Base-by-base conservation (phyloP, 495 filamentous ascomycete genomes). In the Talaromyces wortmannii region DNA sequence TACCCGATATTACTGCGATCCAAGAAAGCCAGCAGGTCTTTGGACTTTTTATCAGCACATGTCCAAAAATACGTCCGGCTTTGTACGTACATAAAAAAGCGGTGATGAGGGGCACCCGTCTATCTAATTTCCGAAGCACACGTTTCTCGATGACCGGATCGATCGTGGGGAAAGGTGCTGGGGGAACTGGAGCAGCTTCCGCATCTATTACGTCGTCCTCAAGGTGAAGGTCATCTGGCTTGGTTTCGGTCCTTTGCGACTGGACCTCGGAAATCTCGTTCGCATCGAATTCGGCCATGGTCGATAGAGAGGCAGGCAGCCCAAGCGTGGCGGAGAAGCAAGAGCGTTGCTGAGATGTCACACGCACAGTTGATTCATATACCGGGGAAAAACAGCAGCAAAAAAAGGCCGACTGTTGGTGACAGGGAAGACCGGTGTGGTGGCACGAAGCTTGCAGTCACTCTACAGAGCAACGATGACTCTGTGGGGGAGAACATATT, bases 1-100 rank as follows among this genome's bases (percentile, higher is more conserved):
- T 62, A 79, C 76, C 77, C 84, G 52, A 83, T 83, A 55, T 89
- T 89, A 32, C 82, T 86, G 46, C 87, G 78, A 60, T 89, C 87
- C 10, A 90, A 71, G 55, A 84, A 85, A 6, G 85, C 70, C 31
- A 88, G 70, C 5, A 88, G 63, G 63, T 88, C 83, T 86, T 59
- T 17, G 23, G 4, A 52, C 56, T 58, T 52, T 13, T 58, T 58
- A 63, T 59, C 8, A 29, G 4, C 15, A 30, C 7, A 16, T 6
- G 12, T 43, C n/a, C 5, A 7, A 10, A 17, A 2, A 17, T 17
- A 33, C 5, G 18, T 5, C 15, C 15, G 33, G 11, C 18, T 16
- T 29, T 2, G 48, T 18, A 56, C 78, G 57, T 68, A 82, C 78
- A 86, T 33, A 83, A 63, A 54, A 75, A 72, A 13, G 71, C 78